phyloP scores from a whole-genome alignment of 805 yeast genomes.

The Komagataella populi region DNA sequence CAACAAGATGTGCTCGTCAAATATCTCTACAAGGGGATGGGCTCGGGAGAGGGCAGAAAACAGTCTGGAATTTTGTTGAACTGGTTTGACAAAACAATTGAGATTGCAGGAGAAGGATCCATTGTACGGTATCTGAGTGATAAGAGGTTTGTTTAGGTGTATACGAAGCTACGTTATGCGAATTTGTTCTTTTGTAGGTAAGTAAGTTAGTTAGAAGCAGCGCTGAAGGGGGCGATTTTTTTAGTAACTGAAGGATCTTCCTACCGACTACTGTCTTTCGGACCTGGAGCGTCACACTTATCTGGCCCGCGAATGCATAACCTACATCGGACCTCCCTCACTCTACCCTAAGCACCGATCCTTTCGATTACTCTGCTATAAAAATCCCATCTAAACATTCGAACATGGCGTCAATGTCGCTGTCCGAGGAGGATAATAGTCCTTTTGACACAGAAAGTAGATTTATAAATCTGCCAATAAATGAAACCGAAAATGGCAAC shows the following conservation, averaged over 20 bases:
- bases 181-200: too few species aligned
- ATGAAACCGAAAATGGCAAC: not conserved
- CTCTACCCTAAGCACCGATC: not conserved
- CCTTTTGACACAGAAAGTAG: not conserved
- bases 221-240: not conserved
- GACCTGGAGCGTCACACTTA: not conserved
- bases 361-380: not conserved
- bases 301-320: not conserved
- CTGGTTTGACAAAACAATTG: constrained; percentile 89
- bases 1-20: constrained; percentile 73
- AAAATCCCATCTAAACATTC: not conserved
- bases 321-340: not conserved
- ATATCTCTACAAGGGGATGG: constrained; percentile 79
- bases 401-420: not conserved
- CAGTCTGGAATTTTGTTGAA: constrained; percentile 76
- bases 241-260: not conserved
- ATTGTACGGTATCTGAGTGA: constrained; percentile 79
- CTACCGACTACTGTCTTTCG: not conserved
- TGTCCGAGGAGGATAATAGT: not conserved
- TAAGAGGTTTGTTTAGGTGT: constrained; percentile 9
- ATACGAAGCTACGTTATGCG: not conserved
- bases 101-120: constrained; percentile 76
- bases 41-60: constrained; percentile 60
- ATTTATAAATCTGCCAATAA: not conserved
- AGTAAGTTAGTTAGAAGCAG: not conserved